Evolutionary conservation across 192 early-diverging fungal genomes (phyloP).

Genomic region (Backusella mclennaniae): DNA sequence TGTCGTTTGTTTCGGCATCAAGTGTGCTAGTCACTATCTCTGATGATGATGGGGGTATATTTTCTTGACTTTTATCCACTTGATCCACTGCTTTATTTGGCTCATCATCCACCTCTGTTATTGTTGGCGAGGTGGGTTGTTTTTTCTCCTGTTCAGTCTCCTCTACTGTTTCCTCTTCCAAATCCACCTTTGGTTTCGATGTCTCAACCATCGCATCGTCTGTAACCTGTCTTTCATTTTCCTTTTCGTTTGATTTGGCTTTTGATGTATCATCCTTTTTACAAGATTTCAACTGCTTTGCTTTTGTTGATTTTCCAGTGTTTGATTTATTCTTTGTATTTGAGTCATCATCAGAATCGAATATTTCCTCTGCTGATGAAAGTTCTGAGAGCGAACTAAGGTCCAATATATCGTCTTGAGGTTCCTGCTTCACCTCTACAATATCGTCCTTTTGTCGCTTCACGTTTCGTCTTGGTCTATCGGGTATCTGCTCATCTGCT

Average conservation of each 20-base stretch:
- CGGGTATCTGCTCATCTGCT: neutral
- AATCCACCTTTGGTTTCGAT: neutral
- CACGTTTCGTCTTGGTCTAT: neutral
- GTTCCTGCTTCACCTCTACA: neutral
- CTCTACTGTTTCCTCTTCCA: neutral
- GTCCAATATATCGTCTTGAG: conserved; percentile 9
- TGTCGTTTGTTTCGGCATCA: neutral
- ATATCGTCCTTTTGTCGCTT: neutral
- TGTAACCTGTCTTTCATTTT: neutral
- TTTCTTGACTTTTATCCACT: neutral
- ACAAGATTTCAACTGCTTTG: neutral
- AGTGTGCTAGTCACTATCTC: neutral
- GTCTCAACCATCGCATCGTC: neutral
- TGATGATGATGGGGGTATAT: neutral
- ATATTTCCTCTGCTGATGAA: conserved; percentile 14
- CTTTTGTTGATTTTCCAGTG: neutral
- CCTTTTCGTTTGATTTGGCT: neutral
- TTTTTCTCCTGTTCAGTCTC: neutral
- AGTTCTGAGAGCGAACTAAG: conserved; percentile 27
- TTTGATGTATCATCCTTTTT: neutral
- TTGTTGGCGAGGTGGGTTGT: neutral
- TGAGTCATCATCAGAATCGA: neutral
- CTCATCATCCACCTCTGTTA: neutral
- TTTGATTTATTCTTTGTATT: neutral
- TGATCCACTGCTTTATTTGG: neutral